Percentiles rank a stretch among this genome's conserved stretches.
Conservation (phyloP, 805 yeast species). For the Saccharomyces kudriavzevii region DNA sequence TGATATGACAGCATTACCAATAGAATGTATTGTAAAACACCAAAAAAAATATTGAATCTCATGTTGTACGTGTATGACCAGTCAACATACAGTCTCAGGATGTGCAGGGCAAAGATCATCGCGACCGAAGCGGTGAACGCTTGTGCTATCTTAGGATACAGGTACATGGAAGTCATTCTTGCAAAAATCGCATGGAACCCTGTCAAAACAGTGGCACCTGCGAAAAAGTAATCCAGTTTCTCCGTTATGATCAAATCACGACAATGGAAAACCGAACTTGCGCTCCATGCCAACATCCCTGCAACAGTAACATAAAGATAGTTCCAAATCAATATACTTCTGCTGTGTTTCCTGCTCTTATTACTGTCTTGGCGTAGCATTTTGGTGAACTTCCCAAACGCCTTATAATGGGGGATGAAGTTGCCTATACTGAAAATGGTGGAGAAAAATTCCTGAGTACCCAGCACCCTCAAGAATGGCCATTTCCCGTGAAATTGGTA, state of each 20-base stretch:
- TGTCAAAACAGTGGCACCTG: constrained; percentile 76
- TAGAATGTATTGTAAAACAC: constrained; percentile 59
- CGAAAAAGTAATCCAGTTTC: constrained; percentile 82
- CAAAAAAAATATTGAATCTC: constrained; percentile 78
- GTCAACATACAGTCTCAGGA: constrained; percentile 53
- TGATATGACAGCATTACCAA: constrained; percentile 27
- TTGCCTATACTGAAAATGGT: constrained; percentile 70
- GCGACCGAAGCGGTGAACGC: constrained; percentile 37
- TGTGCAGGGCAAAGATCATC: constrained; percentile 52
- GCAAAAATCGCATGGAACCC: constrained; percentile 66
- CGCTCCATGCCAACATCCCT: constrained; percentile 82
- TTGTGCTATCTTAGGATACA: constrained; percentile 27
- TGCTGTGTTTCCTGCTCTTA: constrained; percentile 4
- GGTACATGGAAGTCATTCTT: constrained; percentile 55
- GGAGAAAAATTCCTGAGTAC: constrained; percentile 78
- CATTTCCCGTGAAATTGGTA: constrained; percentile 95
- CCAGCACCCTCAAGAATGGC: constrained; percentile 79
- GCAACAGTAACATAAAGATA: constrained; percentile 40
- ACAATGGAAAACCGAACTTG: constrained; percentile 79
- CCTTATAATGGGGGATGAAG: constrained; percentile 54
- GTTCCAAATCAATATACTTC: constrained; percentile 13
- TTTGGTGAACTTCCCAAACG: constrained; percentile 31
- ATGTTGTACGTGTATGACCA: constrained; percentile 94
- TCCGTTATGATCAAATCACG: constrained; percentile 78
- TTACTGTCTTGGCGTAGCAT: constrained; percentile 12